A percentile compares a stretch with the other conserved stretches of the same genome.
These are phyloP conservation scores for Choiromyces venosus DNA, from an alignment of 495 filamentous ascomycete species.

Conservation along the genomic window DNA sequence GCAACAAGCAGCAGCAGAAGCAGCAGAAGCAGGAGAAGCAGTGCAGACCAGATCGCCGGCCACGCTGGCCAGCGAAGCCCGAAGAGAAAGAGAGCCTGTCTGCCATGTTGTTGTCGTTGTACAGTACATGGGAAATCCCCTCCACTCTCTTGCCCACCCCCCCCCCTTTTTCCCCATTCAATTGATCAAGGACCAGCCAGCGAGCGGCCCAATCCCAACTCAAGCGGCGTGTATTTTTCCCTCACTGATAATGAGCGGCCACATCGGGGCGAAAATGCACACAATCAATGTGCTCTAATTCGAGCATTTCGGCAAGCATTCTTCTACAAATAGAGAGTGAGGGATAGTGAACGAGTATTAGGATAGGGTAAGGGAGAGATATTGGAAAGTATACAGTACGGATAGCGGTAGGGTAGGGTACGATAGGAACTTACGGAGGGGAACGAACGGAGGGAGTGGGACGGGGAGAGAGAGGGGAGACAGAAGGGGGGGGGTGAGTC, in stretches of 20 bases:
- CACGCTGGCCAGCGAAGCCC: constrained; percentile 39
- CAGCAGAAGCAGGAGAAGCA: constrained; percentile 7
- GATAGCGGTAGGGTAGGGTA: neutral
- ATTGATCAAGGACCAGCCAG: neutral
- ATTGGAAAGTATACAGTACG: neutral
- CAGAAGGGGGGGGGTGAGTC: constrained; percentile 31
- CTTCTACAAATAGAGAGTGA: neutral
- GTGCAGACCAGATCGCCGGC: constrained; percentile 38
- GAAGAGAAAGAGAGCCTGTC: constrained; percentile 18
- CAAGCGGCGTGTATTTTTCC: constrained; percentile 1
- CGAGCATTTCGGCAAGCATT: neutral
- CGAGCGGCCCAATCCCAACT: neutral
- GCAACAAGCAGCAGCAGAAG: neutral
- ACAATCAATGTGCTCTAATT: neutral
- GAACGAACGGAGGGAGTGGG: constrained; percentile 28
- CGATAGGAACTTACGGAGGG: neutral
- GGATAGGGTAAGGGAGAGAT: neutral
- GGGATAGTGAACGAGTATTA: neutral
- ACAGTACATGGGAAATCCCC: constrained; percentile 38
- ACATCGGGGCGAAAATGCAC: neutral
- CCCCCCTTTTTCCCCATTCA: neutral
- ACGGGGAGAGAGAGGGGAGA: constrained; percentile 22
- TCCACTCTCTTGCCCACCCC: constrained; percentile 7
- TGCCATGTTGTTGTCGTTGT: constrained; percentile 36
- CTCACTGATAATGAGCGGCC: neutral